Conservation (phyloP, 1,284 basidiomycete species). For the Marasmius fiardii region DNA sequence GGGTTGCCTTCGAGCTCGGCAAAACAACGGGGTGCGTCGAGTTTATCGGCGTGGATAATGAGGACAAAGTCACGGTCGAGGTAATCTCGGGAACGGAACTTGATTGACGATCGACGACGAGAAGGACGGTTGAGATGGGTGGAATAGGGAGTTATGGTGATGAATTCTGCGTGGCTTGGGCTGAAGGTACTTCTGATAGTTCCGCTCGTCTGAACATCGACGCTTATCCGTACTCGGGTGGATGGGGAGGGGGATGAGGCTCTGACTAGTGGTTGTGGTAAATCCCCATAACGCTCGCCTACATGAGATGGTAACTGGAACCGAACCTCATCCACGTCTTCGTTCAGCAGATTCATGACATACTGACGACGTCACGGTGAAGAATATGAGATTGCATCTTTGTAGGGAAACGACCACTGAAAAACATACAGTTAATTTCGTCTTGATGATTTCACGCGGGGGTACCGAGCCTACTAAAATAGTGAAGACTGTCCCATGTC, state of each 20-base stretch:
- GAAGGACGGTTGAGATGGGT: slow-evolving; percentile 32
- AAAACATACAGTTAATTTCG: slow-evolving; percentile 37
- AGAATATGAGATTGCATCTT: neutral
- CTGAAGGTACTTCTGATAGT: slow-evolving; percentile 33
- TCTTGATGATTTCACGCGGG: slow-evolving; percentile 33
- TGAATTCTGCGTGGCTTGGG: slow-evolving; percentile 35
- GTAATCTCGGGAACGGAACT: slow-evolving; percentile 34
- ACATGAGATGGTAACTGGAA: slow-evolving; percentile 49
- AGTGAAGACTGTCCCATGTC: slow-evolving; percentile 41
- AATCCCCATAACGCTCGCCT: slow-evolving; percentile 47
- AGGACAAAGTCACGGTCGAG: slow-evolving; percentile 45
- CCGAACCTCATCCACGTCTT: slow-evolving; percentile 41
- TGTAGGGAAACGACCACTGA: neutral
- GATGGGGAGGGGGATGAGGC: slow-evolving; percentile 25
- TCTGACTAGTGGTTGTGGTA: slow-evolving; percentile 31
- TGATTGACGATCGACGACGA: slow-evolving; percentile 35
- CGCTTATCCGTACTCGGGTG: slow-evolving; percentile 36
- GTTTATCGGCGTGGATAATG: slow-evolving; percentile 36
- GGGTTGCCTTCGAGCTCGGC: slow-evolving; percentile 36
- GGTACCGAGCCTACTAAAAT: slow-evolving; percentile 55
- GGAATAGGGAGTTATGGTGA: slow-evolving; percentile 28
- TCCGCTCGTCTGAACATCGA: slow-evolving; percentile 45
- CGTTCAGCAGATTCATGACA: slow-evolving; percentile 40
- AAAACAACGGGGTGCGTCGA: slow-evolving; percentile 53
- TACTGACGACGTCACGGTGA: slow-evolving; percentile 25